A percentile compares a stretch with the other conserved stretches of the same genome.
phyloP scores from a whole-genome alignment of 2,329 filamentous ascomycete species.

The Aureobasidium sp. region DNA sequence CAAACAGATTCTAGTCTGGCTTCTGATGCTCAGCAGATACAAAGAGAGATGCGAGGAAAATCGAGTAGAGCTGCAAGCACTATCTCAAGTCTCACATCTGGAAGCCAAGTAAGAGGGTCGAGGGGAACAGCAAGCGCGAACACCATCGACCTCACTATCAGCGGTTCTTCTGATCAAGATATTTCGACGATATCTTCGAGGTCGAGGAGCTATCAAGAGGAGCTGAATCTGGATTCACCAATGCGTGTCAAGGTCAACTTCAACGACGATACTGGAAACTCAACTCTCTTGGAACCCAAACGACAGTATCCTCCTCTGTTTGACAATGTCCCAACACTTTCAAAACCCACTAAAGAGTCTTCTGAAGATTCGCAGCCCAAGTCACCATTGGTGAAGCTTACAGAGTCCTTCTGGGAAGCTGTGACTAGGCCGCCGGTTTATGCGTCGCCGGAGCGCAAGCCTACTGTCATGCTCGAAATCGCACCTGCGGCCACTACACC shows the following conservation, averaged over 20 bases:
- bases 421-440: constrained; percentile 16
- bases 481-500: background rate
- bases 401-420: constrained; percentile 25
- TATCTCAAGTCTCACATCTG: background rate
- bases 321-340: constrained; percentile 13
- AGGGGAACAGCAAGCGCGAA: background rate
- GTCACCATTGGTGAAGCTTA: constrained; percentile 18
- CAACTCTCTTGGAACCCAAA: constrained; percentile 15
- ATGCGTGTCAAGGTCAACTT: constrained; percentile 31
- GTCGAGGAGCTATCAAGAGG: constrained; percentile 29
- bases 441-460: constrained; percentile 4
- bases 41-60: constrained; percentile 20
- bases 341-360: background rate
- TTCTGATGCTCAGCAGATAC: constrained; percentile 26
- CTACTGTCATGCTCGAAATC: background rate
- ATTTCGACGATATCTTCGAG: constrained; percentile 3
- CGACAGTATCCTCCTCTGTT: constrained; percentile 25
- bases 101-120: background rate
- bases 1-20: constrained; percentile 21
- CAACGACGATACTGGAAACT: constrained; percentile 25
- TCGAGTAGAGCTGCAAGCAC: background rate
- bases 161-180: constrained; percentile 12
- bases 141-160: background rate
- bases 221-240: constrained; percentile 30
- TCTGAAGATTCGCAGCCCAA: background rate